Base-by-base conservation (phyloP, 495 filamentous ascomycete genomes). In the Neurospora sublineolata region DNA sequence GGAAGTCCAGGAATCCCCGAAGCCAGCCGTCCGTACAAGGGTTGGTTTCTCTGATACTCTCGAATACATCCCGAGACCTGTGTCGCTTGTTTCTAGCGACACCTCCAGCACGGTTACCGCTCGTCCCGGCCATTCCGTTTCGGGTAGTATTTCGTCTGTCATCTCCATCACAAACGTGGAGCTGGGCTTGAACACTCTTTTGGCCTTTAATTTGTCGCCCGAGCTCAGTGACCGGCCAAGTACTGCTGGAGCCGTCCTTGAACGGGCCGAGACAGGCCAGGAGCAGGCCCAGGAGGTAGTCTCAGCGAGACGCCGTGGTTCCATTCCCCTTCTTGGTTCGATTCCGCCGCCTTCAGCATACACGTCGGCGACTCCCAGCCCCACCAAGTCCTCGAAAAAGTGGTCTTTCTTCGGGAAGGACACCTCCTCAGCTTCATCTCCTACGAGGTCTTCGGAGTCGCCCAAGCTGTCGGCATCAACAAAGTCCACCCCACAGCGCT, bases 31-130 rank as follows among this genome's bases (percentile, higher is more conserved):
- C 44, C 81, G 87, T 70, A 76, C 83, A 73, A 77, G 86, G 23
- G 87, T 90, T 73, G 85, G 88, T 67, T 89, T 89, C 76, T 87
- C 86, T 0, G 84, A 90, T 75, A 84, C 83, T 12, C 77, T 89
- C 3, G 91, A 91, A 74, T 90, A 86, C 74, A 92, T 92, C 71
- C 89, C 90, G 7, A 87, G 91, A 10, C 91, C 91, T 0, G 78
- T 92, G 9, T 93, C 92, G 11, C 84, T 91, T 9, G 86, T 92
- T 9, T 94, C 92, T 2, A 90, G 88, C 9, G 91, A 93, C 72
- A 90, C 90, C 0, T 89, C 90, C 60, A 92, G 88, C 73, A 93
- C 86, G 30, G 78, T 87, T 36, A 90, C 86, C 4, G 81, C 89
- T 23, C 85, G 88, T 38, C 88, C 83, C 12, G 85, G 84, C 60